Evolutionary conservation across 345 rosid genomes (phyloP), one percentile per base, ranked within the genome.

Genomic region (Noccaea caerulescens): DNA sequence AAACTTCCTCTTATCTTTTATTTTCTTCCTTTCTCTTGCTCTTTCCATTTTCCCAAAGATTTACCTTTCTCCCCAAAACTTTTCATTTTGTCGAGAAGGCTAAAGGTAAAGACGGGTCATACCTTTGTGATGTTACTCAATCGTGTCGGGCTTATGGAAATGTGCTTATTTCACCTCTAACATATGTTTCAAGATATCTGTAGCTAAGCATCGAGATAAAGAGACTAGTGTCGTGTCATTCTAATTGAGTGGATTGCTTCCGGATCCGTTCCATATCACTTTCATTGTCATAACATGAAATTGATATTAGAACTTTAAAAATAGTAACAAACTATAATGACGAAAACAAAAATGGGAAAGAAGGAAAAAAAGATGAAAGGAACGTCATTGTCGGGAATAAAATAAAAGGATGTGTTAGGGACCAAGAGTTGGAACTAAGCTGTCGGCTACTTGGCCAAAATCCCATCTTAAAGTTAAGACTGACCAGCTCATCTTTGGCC

Each of bases 401-500:
- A 68, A 47, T 13, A 25, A 46, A 58, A 13, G 11, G 18, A 38
- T 13, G 47, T 39, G 51, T 39, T 44, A 18, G 51, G 23, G 63
- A 25, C 4, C 60, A 50, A 50, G 75, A 71, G 75, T 71, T 70
- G 67, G 67, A 70, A 71, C 75, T 50, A 51, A 51, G 68, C 75
- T 71, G 68, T 71, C 53, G 68, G 68, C 68, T 71, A 71, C 68
- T 61, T 42, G 68, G 23, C 43, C 75, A 60, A 27, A 27, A 23
- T 61, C 61, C 14, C 45, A 34, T 69, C 65, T 57, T 42, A 7
- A 57, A 67, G 43, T 67, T 58, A 69, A 45, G 57, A 27, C 68
- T 71, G 10, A 41, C 43, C 75, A 60, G 53, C 75, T 71, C 69
- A 71, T 51, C 38, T 71, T 42, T 62, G 75, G 46, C 43, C 75